A percentile compares a stretch with the other conserved stretches of the same genome.
phyloP scores from a whole-genome alignment of 2,329 filamentous ascomycete genomes.

The Periconia digitata region DNA sequence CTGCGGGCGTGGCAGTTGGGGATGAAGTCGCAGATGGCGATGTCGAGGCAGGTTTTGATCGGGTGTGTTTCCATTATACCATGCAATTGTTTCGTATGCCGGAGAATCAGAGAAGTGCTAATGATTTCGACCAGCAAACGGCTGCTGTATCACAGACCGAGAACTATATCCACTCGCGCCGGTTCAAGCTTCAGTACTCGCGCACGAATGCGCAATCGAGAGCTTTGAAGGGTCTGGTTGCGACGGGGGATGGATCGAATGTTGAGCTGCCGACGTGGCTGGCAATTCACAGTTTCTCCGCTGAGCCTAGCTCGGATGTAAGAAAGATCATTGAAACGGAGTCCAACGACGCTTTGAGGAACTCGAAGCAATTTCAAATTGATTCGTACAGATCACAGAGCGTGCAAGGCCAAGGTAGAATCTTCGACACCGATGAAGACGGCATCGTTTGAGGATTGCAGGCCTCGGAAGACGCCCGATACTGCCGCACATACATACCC shows the following conservation, averaged over 20 bases:
- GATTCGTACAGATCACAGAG: constrained; percentile 17
- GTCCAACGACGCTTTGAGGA: constrained; percentile 12
- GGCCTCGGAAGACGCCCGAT: no score
- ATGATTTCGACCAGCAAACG: constrained; percentile 18
- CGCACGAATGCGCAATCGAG: constrained; percentile 35
- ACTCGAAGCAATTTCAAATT: constrained; percentile 18
- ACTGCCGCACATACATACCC: no score
- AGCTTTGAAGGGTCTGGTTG: constrained; percentile 28
- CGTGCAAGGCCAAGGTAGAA: constrained; percentile 14
- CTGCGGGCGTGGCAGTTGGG: constrained; percentile 18
- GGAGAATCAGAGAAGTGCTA: background rate
- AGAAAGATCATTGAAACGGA: constrained; percentile 7
- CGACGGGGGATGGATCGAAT: constrained; percentile 21
- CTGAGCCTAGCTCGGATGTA: constrained; percentile 8
- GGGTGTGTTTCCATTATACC: constrained; percentile 8
- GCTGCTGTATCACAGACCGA: constrained; percentile 10
- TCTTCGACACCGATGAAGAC: constrained; percentile 17
- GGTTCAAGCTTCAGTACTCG: constrained; percentile 27
- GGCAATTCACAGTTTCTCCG: constrained; percentile 30
- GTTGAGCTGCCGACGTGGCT: constrained; percentile 29
- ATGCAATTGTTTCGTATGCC: no score
- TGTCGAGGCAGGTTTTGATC: constrained; percentile 18
- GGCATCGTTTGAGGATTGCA: background rate
- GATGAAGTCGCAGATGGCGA: constrained; percentile 12
- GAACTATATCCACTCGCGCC: constrained; percentile 25